Conservation (phyloP, 2,329 filamentous ascomycete genomes). For the Akanthomyces uredinophilus region DNA sequence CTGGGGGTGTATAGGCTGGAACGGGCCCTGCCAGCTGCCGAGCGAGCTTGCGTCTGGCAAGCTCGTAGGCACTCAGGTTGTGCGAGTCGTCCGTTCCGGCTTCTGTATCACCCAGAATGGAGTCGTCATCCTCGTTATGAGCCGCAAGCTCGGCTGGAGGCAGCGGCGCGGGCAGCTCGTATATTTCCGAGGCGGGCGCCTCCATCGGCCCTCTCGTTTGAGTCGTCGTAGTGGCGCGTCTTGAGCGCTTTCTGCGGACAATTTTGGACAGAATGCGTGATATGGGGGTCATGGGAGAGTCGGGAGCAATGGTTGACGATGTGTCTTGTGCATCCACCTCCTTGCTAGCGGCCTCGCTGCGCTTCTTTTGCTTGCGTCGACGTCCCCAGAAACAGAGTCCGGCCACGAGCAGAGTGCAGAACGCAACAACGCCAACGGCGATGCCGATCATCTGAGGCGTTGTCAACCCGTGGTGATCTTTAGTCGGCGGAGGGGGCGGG, state of each 20-base stretch:
- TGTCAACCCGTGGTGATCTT: conserved; percentile 27
- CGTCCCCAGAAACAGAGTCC: conserved; percentile 32
- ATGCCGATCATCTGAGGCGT: conserved; percentile 42
- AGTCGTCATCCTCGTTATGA: conserved; percentile 31
- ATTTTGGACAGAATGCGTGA: conserved; percentile 37
- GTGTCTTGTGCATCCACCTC: conserved; percentile 34
- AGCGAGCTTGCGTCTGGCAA: conserved; percentile 45
- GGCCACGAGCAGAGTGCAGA: conserved; percentile 27
- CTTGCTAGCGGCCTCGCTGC: conserved; percentile 22
- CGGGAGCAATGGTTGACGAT: conserved; percentile 27
- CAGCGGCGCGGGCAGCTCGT: conserved; percentile 44
- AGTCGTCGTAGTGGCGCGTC: conserved; percentile 19
- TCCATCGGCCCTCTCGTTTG: conserved; percentile 26
- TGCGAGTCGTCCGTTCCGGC: conserved; percentile 36
- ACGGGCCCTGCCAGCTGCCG: conserved; percentile 46
- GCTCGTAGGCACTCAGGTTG: conserved; percentile 44
- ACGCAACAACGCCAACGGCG: conserved; percentile 36
- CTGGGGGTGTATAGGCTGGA: conserved; percentile 44
- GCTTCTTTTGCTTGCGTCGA: conserved; percentile 23
- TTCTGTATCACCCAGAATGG: conserved; percentile 35
- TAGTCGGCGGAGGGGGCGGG: conserved; percentile 30
- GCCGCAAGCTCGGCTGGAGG: conserved; percentile 47
- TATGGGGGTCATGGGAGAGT: conserved; percentile 22
- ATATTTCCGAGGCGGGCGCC: conserved; percentile 43
- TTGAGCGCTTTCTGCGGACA: conserved; percentile 30